phyloP scores from a whole-genome alignment of 495 filamentous ascomycete genomes.

The Podospora sp. region DNA sequence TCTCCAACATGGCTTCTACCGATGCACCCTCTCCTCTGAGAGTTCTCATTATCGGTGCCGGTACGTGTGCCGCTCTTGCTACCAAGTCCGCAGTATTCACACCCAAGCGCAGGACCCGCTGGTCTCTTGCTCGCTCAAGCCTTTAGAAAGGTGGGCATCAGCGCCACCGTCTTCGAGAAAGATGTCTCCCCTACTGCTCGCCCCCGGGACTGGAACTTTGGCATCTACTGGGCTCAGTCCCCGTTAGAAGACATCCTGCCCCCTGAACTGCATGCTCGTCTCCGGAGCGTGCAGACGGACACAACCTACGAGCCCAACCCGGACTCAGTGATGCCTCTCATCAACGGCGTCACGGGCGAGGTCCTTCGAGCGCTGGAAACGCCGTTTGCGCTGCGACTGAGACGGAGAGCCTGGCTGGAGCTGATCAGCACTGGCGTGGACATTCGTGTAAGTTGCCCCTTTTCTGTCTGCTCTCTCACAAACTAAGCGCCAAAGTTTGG shows the following conservation, averaged over 20 bases:
- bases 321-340: slow-evolving; percentile 39
- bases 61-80: neutral
- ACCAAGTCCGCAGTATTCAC: neutral
- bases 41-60: neutral
- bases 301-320: slow-evolving; percentile 35
- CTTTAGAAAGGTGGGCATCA: neutral
- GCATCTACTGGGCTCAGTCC: slow-evolving; percentile 52
- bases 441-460: slow-evolving; percentile 37
- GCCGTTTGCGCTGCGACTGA: slow-evolving; percentile 45
- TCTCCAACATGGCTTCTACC: neutral
- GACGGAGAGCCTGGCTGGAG: slow-evolving; percentile 42
- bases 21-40: neutral
- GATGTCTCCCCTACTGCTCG: slow-evolving; percentile 35
- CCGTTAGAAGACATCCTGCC: slow-evolving; percentile 44
- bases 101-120: neutral
- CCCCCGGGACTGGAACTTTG: slow-evolving; percentile 55
- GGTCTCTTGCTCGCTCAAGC: neutral
- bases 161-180: slow-evolving; percentile 41
- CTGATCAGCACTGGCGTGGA: slow-evolving; percentile 46
- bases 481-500: slow-evolving; percentile 25
- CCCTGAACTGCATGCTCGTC: slow-evolving; percentile 31
- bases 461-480: neutral
- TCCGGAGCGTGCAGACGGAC: slow-evolving; percentile 48
- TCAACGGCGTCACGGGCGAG: slow-evolving; percentile 49
- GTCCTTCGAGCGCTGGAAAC: slow-evolving; percentile 38